These are phyloP conservation scores for Capsella bursapastoris DNA, from an alignment of 345 rosid species.

Conservation along the genomic window DNA sequence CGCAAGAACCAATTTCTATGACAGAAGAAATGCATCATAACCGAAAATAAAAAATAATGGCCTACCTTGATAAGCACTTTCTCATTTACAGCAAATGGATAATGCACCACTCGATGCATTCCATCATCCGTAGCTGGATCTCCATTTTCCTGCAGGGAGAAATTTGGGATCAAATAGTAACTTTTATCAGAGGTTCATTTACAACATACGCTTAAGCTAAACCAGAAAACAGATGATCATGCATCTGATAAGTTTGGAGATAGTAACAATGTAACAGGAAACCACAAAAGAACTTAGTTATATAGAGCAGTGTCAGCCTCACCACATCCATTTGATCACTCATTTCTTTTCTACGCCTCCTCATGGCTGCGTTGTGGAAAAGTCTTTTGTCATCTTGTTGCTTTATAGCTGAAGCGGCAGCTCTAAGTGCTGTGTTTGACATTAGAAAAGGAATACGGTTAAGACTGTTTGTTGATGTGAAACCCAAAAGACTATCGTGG, in stretches of 20 bases:
- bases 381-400: constrained; percentile 91
- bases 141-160: constrained; percentile 70
- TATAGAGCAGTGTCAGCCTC: constrained; percentile 59
- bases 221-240: background rate
- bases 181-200: constrained; percentile 9
- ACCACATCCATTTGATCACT: constrained; percentile 73
- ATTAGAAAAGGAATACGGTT: constrained; percentile 16
- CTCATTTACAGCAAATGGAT: constrained; percentile 93
- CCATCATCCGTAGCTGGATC: constrained; percentile 67
- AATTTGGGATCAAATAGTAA: background rate
- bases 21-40: background rate
- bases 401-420: constrained; percentile 91
- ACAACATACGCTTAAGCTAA: constrained; percentile 16
- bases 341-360: constrained; percentile 94
- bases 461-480: constrained; percentile 7
- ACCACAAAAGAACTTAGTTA: constrained; percentile 24
- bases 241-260: constrained; percentile 23
- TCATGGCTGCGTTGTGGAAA: constrained; percentile 86
- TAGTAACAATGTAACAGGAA: background rate
- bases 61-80: constrained; percentile 90
- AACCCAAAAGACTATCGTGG: constrained; percentile 23
- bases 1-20: constrained; percentile 8
- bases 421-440: constrained; percentile 74
- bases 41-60: background rate
- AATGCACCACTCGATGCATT: constrained; percentile 74